Conservation (phyloP, 495 filamentous ascomycete genomes). For the Xylaria nigripes region DNA sequence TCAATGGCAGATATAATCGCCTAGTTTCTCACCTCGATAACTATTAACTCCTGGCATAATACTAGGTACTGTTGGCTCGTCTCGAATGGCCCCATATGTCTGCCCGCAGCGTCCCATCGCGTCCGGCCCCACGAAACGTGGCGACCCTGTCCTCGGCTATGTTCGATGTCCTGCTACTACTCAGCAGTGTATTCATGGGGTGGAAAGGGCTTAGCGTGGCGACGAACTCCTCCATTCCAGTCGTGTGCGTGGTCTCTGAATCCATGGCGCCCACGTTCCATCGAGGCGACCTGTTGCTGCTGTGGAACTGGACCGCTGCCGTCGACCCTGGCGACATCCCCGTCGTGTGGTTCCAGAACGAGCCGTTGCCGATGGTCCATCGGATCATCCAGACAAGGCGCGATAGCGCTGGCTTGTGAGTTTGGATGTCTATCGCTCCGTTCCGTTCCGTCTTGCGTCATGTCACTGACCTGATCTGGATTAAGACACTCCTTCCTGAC, state of each 20-base stretch:
- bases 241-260: slow-evolving; percentile 21
- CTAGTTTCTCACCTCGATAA: too few species aligned
- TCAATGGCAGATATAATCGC: too few species aligned
- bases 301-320: slow-evolving; percentile 17
- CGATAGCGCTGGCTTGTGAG: too few species aligned
- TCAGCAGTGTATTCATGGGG: slow-evolving; percentile 11
- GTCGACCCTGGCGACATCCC: slow-evolving; percentile 27
- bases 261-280: slow-evolving; percentile 33
- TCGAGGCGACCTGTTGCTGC: slow-evolving; percentile 28
- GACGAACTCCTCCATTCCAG: slow-evolving; percentile 16
- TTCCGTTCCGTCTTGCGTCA: too few species aligned
- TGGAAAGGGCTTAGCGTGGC: slow-evolving; percentile 16
- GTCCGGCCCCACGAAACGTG: too few species aligned
- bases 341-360: slow-evolving; percentile 26
- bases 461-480: too few species aligned
- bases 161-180: slow-evolving; percentile 7
- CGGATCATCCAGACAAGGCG: slow-evolving; percentile 15
- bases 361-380: slow-evolving; percentile 32
- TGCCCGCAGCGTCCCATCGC: too few species aligned
- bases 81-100: too few species aligned
- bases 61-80: too few species aligned
- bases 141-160: too few species aligned
- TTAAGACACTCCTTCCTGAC: background rate
- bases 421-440: too few species aligned
- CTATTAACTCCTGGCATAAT: too few species aligned